Conservation (phyloP, 306 rosid genomes). For the Trifolium fragiferum region DNA sequence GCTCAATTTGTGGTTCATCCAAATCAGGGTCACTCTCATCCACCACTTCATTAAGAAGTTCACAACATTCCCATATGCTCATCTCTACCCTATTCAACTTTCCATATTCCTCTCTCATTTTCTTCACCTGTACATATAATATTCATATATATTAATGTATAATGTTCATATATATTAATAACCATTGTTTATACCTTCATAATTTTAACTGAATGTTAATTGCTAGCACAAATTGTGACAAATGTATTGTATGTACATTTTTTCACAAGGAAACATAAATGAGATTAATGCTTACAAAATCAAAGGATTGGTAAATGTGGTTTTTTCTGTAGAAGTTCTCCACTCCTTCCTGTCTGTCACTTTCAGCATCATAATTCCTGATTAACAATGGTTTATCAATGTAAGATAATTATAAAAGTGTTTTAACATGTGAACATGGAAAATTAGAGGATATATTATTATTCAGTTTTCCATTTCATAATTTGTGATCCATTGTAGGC, state of each 20-base stretch:
- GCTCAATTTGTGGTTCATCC: conserved; percentile 82
- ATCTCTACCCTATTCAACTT: conserved; percentile 72
- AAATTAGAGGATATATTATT: neutral
- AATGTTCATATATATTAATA: neutral
- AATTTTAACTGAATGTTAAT: neutral
- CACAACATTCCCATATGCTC: conserved; percentile 92
- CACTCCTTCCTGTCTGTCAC: conserved; percentile 69
- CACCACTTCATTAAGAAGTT: conserved; percentile 76
- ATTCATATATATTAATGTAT: too few relatives aligned
- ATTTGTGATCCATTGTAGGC: neutral
- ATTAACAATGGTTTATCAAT: conserved; percentile 2
- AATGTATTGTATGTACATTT: neutral
- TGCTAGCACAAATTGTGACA: neutral
- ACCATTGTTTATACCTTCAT: conserved; percentile 3
- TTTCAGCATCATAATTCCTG: conserved; percentile 68
- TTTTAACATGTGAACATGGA: neutral
- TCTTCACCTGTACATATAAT: conserved; percentile 59
- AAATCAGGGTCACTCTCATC: conserved; percentile 91
- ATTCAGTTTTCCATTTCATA: neutral
- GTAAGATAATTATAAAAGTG: neutral
- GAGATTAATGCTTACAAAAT: conserved; percentile 56
- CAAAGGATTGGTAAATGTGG: conserved; percentile 68
- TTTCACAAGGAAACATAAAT: neutral
- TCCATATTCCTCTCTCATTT: conserved; percentile 71
- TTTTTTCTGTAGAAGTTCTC: conserved; percentile 69